phyloP scores from a whole-genome alignment of 148 eudicot species.

The Agrostemma githago region DNA sequence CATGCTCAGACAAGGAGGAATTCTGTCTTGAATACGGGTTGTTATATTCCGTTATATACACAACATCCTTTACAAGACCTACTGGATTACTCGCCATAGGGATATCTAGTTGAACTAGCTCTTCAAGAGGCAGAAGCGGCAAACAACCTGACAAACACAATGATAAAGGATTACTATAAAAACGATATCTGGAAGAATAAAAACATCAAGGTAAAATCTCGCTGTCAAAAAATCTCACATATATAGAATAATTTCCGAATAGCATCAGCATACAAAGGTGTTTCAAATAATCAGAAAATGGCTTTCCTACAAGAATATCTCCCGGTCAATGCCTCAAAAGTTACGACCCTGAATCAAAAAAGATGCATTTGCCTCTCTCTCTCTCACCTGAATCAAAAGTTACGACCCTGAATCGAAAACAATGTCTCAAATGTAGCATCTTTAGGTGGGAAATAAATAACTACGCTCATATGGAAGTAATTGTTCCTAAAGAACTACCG shows the following conservation, averaged over 20 bases:
- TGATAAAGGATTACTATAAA: not conserved
- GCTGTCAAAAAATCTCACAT: not conserved
- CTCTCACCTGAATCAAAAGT: no score
- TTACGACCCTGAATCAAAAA: no score
- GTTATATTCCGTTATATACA: constrained; percentile 55
- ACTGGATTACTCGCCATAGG: constrained; percentile 33
- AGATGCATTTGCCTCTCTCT: no score
- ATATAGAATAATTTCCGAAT: no score
- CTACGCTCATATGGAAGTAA: not conserved
- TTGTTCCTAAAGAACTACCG: no score
- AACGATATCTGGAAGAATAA: not conserved
- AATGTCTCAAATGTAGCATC: not conserved
- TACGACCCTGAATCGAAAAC: not conserved
- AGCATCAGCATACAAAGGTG: not conserved
- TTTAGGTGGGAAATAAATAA: no score
- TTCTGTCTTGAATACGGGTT: constrained; percentile 36
- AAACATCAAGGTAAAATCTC: not conserved
- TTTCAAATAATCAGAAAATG: not conserved
- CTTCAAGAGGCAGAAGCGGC: constrained; percentile 74
- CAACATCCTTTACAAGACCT: constrained; percentile 48
- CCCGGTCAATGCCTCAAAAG: not conserved
- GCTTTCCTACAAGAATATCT: not conserved
- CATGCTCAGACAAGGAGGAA: constrained; percentile 34
- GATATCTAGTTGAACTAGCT: constrained; percentile 65
- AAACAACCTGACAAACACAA: constrained; percentile 64